Evolutionary conservation across 352 stramenopile species (phyloP), one percentile per base, ranked within the genome.

Genomic region (Phytopythium vexans): DNA sequence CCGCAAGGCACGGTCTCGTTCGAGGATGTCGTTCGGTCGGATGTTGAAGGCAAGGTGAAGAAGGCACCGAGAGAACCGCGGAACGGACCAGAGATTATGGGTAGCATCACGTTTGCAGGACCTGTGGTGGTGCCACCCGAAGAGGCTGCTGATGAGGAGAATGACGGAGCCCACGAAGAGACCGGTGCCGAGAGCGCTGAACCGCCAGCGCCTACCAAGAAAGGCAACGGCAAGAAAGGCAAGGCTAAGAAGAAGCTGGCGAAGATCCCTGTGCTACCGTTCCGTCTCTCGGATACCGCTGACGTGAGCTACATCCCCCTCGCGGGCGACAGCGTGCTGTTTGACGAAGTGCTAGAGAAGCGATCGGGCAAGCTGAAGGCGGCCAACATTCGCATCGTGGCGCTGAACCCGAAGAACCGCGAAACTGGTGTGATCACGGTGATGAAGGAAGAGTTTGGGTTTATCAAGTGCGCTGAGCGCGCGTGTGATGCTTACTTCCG

Each of bases 401-500:
- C 74, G 27, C 58, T 93, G 16, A 87, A 88, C 52, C 62, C 74
- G 11, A 77, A 86, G 62, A 71, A 86, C 52, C 80, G 82, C 15
- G 81, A 89, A 59, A 77, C 66, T 9, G 82, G 82, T 36, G 67
- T 79, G 21, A 86, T 93, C 56, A 72, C 70, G 32, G 75, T 77
- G 4, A 49, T 91, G 57, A 88, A 88, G 41, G 80, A 91, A 12
- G 82, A 93, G 3, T 93, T 89, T 58, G 82, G 82, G 0, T 93
- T 93, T 54, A 89, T 93, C 56, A 88, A 89, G 59, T 91, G 78
- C 40, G 74, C 75, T 0, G 80, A 93, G 32, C 74, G 82, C n/a
- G 56, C 61, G 1, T 58, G 56, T 1, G 82, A 93, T 38, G 80
- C 80, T 31, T 93, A 88, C 58, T 93, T 93, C 45, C 76, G 80